A percentile compares a stretch with the other conserved stretches of the same genome.
Conservation (phyloP, 2,329 filamentous ascomycete species). For the Stemphylium beticola region DNA sequence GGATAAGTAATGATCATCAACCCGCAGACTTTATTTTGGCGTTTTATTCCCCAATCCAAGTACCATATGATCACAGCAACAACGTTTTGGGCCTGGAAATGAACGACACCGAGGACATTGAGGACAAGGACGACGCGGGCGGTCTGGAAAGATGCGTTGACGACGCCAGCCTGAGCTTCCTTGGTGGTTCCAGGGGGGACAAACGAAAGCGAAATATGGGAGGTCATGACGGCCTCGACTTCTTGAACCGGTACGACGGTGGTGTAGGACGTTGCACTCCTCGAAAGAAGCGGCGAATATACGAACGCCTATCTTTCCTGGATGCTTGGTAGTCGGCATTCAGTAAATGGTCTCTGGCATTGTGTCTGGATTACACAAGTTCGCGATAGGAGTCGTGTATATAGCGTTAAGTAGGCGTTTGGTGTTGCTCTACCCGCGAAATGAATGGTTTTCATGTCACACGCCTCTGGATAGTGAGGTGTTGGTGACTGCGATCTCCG, state of each 20-base stretch:
- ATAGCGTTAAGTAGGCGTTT: no score
- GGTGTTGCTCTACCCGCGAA: no score
- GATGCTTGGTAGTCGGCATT: background rate
- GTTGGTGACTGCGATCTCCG: no score
- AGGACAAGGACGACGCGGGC: background rate
- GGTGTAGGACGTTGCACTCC: background rate
- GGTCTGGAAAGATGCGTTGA: background rate
- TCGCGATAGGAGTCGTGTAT: no score
- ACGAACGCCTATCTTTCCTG: background rate
- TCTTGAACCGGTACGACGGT: background rate
- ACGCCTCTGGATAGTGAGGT: no score
- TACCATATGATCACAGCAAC: background rate
- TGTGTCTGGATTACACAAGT: no score
- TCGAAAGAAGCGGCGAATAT: background rate
- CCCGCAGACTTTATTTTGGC: background rate
- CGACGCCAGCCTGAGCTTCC: background rate
- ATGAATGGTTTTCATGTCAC: no score
- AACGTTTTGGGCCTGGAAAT: background rate
- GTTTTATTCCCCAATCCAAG: background rate
- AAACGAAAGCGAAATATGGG: background rate
- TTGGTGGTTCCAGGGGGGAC: background rate
- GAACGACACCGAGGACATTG: background rate
- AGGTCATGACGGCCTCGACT: background rate
- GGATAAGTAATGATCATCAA: background rate
- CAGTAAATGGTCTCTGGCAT: no score